Percentiles rank a stretch among this genome's conserved stretches.
Conservation (phyloP, 352 stramenopile species). For the Phytophthora citrophthora region DNA sequence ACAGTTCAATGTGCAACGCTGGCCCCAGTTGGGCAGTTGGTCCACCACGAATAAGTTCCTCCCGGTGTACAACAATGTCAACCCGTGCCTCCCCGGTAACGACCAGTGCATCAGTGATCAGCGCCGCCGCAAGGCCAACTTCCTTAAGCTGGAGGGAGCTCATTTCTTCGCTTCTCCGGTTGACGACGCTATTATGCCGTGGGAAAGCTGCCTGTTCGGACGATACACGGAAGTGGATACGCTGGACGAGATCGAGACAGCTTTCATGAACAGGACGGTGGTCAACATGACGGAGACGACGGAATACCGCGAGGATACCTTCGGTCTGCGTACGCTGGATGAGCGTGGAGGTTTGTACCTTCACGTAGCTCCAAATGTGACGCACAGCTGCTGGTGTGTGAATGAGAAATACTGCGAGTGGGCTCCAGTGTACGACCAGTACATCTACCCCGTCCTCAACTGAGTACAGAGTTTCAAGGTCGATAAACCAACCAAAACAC, state of each 20-base stretch:
- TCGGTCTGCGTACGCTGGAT: slow-evolving; percentile 18
- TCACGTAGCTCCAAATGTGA: slow-evolving; percentile 17
- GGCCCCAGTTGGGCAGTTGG: slow-evolving; percentile 3
- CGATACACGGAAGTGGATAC: slow-evolving; percentile 15
- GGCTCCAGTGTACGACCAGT: slow-evolving; percentile 26
- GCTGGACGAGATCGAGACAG: slow-evolving; percentile 19
- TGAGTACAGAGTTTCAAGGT: neutral
- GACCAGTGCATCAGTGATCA: slow-evolving; percentile 2
- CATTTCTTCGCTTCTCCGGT: slow-evolving; percentile 14
- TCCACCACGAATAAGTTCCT: slow-evolving; percentile 5
- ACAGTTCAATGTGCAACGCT: slow-evolving; percentile 7
- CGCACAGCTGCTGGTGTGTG: slow-evolving; percentile 21
- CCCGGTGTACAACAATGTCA: slow-evolving; percentile 3
- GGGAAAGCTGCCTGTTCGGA: slow-evolving; percentile 4
- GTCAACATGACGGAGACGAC: slow-evolving; percentile 20
- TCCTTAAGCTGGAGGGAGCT: slow-evolving; percentile 10
- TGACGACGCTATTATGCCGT: slow-evolving; percentile 9
- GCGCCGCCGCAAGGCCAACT: slow-evolving; percentile 5
- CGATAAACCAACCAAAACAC: no score
- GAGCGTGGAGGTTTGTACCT: slow-evolving; percentile 15
- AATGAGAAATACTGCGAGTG: slow-evolving; percentile 26
- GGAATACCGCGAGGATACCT: slow-evolving; percentile 15
- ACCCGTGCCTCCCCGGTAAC: neutral
- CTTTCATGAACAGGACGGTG: slow-evolving; percentile 16
- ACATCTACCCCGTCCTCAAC: slow-evolving; percentile 18